Evolutionary conservation across 768 basidiomycete genomes (phyloP).

Genomic region (Panaeolus papilionaceus): DNA sequence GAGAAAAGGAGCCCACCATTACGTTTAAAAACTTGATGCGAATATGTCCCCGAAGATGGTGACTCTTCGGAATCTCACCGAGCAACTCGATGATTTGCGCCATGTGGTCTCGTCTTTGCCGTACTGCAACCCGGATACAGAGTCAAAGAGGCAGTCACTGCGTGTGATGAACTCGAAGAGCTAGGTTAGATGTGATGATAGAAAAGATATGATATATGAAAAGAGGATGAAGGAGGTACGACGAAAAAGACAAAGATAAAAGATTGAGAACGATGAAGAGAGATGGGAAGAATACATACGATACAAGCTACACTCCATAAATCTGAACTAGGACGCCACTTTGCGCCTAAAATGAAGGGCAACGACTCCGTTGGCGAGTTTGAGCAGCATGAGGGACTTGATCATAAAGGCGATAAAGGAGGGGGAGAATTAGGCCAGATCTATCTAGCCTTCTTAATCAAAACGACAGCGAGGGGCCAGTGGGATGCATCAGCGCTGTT

Average conservation of each 20-base stretch:
- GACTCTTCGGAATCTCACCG: conserved; percentile 83
- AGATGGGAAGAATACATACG: too few species aligned
- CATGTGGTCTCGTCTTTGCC: conserved; percentile 98
- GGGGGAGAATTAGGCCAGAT: too few species aligned
- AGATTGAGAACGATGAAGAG: background rate
- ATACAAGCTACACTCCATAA: conserved; percentile 97
- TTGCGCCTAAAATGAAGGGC: conserved; percentile 69
- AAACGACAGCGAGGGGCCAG: too few species aligned
- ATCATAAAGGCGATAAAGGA: too few species aligned
- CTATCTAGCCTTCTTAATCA: too few species aligned
- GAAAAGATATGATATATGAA: too few species aligned
- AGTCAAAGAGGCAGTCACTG: conserved; percentile 98
- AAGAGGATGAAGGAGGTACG: too few species aligned
- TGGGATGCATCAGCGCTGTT: too few species aligned
- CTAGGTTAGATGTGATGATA: conserved; percentile 40
- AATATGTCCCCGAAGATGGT: conserved; percentile 92
- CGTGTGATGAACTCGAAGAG: conserved; percentile 96
- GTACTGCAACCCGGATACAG: conserved; percentile 92
- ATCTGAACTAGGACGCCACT: conserved; percentile 95
- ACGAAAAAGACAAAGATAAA: too few species aligned
- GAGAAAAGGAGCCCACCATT: conserved; percentile 63
- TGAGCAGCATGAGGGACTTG: too few species aligned
- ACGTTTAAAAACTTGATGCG: conserved; percentile 94
- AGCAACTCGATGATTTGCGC: conserved; percentile 97
- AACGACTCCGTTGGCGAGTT: too few species aligned